Evolutionary conservation across 2,329 filamentous ascomycete species (phyloP).

Genomic region (Rhinocladiella mackenziei): DNA sequence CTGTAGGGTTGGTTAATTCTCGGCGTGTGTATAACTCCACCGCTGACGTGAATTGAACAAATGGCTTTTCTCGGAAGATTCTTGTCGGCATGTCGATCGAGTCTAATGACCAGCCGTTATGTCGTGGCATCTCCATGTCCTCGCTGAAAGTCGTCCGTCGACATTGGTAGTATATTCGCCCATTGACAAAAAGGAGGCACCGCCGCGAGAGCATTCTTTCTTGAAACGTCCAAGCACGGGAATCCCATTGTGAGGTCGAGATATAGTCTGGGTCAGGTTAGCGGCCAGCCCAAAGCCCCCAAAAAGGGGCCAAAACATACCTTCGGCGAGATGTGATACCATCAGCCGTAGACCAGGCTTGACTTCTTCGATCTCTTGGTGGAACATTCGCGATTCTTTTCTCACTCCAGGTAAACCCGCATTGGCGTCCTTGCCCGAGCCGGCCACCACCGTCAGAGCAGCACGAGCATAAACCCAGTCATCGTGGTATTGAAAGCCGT

Average conservation of each 20-base stretch:
- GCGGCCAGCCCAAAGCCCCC: neutral
- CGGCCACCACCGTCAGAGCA: constrained; percentile 26
- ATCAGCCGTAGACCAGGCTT: constrained; percentile 28
- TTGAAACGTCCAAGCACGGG: constrained; percentile 41
- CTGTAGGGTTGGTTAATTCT: constrained; percentile 27
- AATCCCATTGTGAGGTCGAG: constrained; percentile 35
- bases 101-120: constrained; percentile 29
- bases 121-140: constrained; percentile 28
- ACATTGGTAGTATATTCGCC: constrained; percentile 30
- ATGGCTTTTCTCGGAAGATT: constrained; percentile 29
- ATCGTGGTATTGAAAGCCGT: constrained; percentile 30
- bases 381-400: constrained; percentile 28
- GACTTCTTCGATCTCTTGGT: constrained; percentile 29
- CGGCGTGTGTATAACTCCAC: constrained; percentile 30
- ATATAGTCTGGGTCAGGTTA: constrained; percentile 25
- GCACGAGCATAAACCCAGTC: constrained; percentile 30
- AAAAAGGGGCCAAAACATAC: constrained; percentile 4
- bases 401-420: constrained; percentile 30
- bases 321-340: constrained; percentile 30
- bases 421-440: constrained; percentile 29
- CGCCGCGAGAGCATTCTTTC: constrained; percentile 38
- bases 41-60: constrained; percentile 29
- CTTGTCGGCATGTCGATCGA: constrained; percentile 31
- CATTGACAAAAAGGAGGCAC: constrained; percentile 37
- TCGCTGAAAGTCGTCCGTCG: constrained; percentile 29